Conservation (phyloP, 2,329 filamentous ascomycete genomes). For the Chaetomium globosum region DNA sequence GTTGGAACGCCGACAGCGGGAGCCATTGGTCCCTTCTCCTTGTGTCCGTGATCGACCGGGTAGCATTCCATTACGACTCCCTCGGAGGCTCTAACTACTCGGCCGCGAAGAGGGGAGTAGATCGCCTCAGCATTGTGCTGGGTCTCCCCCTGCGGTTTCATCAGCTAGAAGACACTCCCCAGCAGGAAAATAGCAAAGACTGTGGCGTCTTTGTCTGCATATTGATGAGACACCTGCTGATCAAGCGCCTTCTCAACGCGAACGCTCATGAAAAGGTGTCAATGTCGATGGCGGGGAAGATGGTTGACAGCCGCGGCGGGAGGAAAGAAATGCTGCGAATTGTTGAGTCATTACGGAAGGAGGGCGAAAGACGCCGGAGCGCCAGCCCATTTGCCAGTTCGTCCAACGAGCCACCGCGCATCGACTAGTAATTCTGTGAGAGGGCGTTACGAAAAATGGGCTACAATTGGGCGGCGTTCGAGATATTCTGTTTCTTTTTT, state of each 20-base stretch:
- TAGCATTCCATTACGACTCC: conserved; percentile 96
- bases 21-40: conserved; percentile 94
- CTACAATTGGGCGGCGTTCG: conserved; percentile 12
- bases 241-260: conserved; percentile 78
- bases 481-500: conserved; percentile 2
- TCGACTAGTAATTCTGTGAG: conserved; percentile 44
- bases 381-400: conserved; percentile 42
- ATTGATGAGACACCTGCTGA: conserved; percentile 88
- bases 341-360: conserved; percentile 82
- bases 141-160: conserved; percentile 71
- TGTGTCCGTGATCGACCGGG: conserved; percentile 82
- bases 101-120: conserved; percentile 70
- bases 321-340: conserved; percentile 90
- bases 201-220: conserved; percentile 97
- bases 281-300: conserved; percentile 88
- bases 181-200: conserved; percentile 90
- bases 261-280: conserved; percentile 83
- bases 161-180: conserved; percentile 80
- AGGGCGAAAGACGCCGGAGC: conserved; percentile 73
- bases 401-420: conserved; percentile 47
- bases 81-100: conserved; percentile 73
- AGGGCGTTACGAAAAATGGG: not conserved
- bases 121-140: conserved; percentile 71
- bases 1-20: conserved; percentile 79
- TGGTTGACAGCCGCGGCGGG: conserved; percentile 77